Evolutionary conservation across 2,329 filamentous ascomycete genomes (phyloP), one percentile per base, ranked within the genome.

Genomic region (Incumbomyces lentus): DNA sequence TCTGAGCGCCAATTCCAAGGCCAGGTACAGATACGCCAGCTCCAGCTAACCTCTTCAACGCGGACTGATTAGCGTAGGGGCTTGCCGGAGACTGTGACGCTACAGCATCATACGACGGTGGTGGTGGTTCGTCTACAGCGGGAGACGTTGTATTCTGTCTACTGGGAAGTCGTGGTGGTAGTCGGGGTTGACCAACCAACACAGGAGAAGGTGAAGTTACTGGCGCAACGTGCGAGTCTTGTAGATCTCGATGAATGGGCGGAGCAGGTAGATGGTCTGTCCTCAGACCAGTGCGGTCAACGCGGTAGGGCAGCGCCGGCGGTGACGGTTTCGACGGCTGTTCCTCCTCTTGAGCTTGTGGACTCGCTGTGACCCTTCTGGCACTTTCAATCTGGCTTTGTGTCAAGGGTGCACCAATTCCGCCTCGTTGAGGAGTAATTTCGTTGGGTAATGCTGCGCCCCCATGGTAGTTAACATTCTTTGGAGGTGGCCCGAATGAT

Each of bases 401-500:
- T 6, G 64, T 59, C 17, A 73, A 52, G 0, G 70, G 63, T 12
- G 65, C 64, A 10, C 72, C 73, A 36, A 67, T 49, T 5, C 69
- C 67, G 22, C 62, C 61, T 30, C 62, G 58, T 45, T 69, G 63
- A 19, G 70, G 64, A 11, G 70, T 66, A 12, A 68, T 67, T 38
- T 70, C 60, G 43, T 70, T 68, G 26, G 67, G 62, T 12, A 70
- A 58, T 2, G 70, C 65, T 6, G 62, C 64, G 12, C 63, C 65
- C 47, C 69, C 65, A 59, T 74, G 66, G 53, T 71, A 73, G 41
- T 70, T 68, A 47, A 69, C 64, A 51, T 76, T 83, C 57, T 78
- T 89, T 0, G 88, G 88, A 19, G 88, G 88, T 18, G 87, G 86
- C 2, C 78, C 86, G 61, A 94, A 95, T 13, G 79, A 76, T 1